Conservation (phyloP, 495 filamentous ascomycete genomes). For the Aspergillus sclerotioniger region DNA sequence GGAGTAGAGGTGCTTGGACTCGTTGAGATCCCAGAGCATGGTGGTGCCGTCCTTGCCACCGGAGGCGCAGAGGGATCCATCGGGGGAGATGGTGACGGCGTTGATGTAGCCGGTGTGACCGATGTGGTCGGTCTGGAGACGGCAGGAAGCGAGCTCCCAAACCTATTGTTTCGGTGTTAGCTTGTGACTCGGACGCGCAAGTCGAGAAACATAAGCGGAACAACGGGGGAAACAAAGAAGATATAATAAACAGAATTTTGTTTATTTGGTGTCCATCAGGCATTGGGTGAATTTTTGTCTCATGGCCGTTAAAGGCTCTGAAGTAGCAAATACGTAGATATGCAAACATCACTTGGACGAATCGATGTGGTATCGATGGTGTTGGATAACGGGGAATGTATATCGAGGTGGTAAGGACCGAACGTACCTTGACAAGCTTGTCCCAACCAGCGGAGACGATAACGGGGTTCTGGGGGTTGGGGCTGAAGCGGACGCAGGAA, state of each 20-base stretch:
- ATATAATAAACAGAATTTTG: slow-evolving; percentile 24
- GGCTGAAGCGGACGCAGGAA: slow-evolving; percentile 98
- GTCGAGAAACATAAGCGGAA: too few species aligned
- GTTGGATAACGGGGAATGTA: too few species aligned
- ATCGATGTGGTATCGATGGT: background rate
- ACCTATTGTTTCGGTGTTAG: slow-evolving; percentile 60
- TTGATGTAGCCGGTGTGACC: slow-evolving; percentile 99
- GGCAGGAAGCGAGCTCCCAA: slow-evolving; percentile 99
- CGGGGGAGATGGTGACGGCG: slow-evolving; percentile 99
- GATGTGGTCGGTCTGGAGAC: slow-evolving; percentile 99
- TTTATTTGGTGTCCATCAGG: slow-evolving; percentile 64
- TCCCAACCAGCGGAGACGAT: slow-evolving; percentile 99
- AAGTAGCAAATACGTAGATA: slow-evolving; percentile 99
- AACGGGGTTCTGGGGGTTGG: slow-evolving; percentile 99
- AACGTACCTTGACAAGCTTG: slow-evolving; percentile 98
- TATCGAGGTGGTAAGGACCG: too few species aligned
- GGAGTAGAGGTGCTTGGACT: slow-evolving; percentile 99
- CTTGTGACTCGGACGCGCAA: slow-evolving; percentile 16
- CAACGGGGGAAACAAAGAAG: too few species aligned
- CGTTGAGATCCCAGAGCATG: slow-evolving; percentile 99
- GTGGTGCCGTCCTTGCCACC: slow-evolving; percentile 99
- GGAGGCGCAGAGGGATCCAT: slow-evolving; percentile 98
- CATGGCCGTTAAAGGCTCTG: slow-evolving; percentile 91
- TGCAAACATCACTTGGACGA: slow-evolving; percentile 84
- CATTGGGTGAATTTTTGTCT: slow-evolving; percentile 90